Percentiles rank a stretch among this genome's conserved stretches.
These are phyloP conservation scores for Lactuca saligna DNA, from an alignment of 129 eudicot species.

Conservation along the genomic window DNA sequence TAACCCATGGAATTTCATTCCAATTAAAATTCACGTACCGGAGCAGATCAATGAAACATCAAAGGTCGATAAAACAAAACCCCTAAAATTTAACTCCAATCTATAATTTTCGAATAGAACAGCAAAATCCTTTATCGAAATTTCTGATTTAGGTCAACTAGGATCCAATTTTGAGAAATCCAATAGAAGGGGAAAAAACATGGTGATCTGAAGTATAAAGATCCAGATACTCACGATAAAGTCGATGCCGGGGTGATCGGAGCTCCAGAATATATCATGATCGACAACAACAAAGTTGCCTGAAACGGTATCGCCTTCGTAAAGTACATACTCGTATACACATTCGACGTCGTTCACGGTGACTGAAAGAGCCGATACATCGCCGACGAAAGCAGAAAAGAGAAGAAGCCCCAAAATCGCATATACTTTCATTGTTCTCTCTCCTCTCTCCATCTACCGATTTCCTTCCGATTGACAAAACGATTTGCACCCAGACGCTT, in stretches of 20 bases:
- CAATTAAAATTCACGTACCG: not conserved
- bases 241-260: slow-evolving; percentile 98
- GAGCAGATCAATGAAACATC: slow-evolving; percentile 19
- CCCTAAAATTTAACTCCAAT: slow-evolving; percentile 14
- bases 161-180: not conserved
- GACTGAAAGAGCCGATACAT: slow-evolving; percentile 56
- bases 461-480: slow-evolving; percentile 7
- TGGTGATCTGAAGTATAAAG: not conserved
- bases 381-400: slow-evolving; percentile 35
- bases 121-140: not conserved
- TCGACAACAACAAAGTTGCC: slow-evolving; percentile 97
- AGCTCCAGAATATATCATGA: slow-evolving; percentile 94
- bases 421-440: slow-evolving; percentile 33
- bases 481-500: not conserved
- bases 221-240: slow-evolving; percentile 43
- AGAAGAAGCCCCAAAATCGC: slow-evolving; percentile 37
- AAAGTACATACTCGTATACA: slow-evolving; percentile 86
- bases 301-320: slow-evolving; percentile 84
- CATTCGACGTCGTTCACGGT: slow-evolving; percentile 89
- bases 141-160: slow-evolving; percentile 6
- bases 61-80: not conserved
- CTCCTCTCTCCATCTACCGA: slow-evolving; percentile 26
- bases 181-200: not conserved
- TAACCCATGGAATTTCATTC: not conserved
- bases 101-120: not conserved